A percentile compares a stretch with the other conserved stretches of the same genome.
Evolutionary conservation across 1,139 yeast genomes (phyloP).

Genomic region (Protomyces lactucae-debilis): DNA sequence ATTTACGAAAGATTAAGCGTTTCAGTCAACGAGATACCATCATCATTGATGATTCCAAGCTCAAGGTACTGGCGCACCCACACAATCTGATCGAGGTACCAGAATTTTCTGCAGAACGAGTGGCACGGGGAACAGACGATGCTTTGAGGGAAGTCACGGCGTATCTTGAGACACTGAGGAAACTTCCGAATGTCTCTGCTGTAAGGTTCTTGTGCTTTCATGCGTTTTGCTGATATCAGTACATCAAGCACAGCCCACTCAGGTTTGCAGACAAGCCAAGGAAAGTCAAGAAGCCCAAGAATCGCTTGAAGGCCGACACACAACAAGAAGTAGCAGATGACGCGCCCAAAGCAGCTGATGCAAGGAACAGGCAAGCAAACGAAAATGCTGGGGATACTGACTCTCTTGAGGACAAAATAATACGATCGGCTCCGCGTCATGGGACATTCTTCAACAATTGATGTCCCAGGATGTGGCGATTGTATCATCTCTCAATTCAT

Average conservation of each 20-base stretch:
- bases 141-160: slow-evolving; percentile 2
- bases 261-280: background rate
- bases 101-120: slow-evolving; percentile 1
- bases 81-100: slow-evolving; percentile 22
- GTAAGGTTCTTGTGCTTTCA: background rate
- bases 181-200: slow-evolving; percentile 16
- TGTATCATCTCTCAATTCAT: too few relatives aligned
- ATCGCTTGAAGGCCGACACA: background rate
- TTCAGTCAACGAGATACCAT: slow-evolving; percentile 17
- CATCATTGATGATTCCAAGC: slow-evolving; percentile 17
- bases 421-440: too few relatives aligned
- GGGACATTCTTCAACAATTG: too few relatives aligned
- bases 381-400: too few relatives aligned
- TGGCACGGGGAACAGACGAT: slow-evolving; percentile 1
- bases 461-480: too few relatives aligned
- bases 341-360: too few relatives aligned
- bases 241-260: background rate
- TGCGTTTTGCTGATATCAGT: background rate
- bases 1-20: background rate
- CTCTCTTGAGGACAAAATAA: too few relatives aligned
- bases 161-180: slow-evolving; percentile 10
- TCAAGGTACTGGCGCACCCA: slow-evolving; percentile 23
- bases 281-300: background rate
- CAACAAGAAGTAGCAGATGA: too few relatives aligned
- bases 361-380: too few relatives aligned